Base-by-base conservation (phyloP, 192 early-diverging fungal species). In the Rhizophagus sp. region DNA sequence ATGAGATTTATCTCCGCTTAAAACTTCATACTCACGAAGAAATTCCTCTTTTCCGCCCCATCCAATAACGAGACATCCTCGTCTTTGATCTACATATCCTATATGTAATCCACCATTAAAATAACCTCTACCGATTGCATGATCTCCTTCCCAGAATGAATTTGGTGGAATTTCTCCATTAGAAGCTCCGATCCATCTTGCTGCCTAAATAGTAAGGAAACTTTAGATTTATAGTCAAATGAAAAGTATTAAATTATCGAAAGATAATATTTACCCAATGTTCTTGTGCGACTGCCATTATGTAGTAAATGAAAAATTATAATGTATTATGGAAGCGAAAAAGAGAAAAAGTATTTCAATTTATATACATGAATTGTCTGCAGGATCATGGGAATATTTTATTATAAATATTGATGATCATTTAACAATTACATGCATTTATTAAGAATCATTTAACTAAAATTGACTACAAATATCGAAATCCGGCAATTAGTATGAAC, bases 231-330 rank as follows among this genome's bases (percentile, higher is more conserved):
- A 25, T 27, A 33, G 9, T 66, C 25, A 13, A 66, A 27, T 65
- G 12, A 65, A 27, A 65, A 1, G 3, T 27, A 15, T 13, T 66
- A 27, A 13, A 36, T 62, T 9, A 65, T 65, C 25, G 2, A 22
- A 65, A 66, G 30, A 17, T 7, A 33, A 12, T 12, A 15, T 30
- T n/a, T 66, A 66, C 64, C 64, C 64, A 66, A 15, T 66, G 64
- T 3, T 66, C 64, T 66, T 66, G 64, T 66, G 64, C 64, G 30
- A 66, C 64, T 66, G 64, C 64, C 64, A 66, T 66, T 4, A 33
- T 57, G 5, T 41, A 41, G 3, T 4, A 41, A 8, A 41, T 41
- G 39, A 41, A 8, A 41, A 41, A 41, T 41, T 41, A 41, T 41
- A 41, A 8, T 41, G 0, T 41, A 8, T 41, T 41, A 7, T 39